Evolutionary conservation across 371 early-diverging fungal species (phyloP).

Genomic region (Mucor irregularis): DNA sequence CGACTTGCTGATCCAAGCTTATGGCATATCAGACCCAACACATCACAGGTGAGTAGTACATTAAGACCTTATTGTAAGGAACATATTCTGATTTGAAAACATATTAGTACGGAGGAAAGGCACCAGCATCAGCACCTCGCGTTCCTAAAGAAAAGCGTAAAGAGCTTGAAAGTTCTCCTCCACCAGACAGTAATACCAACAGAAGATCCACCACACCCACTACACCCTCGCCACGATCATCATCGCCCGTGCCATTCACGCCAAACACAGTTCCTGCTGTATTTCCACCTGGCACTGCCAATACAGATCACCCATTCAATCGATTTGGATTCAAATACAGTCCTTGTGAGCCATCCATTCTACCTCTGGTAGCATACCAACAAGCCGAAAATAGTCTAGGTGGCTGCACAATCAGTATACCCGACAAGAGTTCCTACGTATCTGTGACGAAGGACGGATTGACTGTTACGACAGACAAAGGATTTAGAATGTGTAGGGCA

Average conservation of each 20-base stretch:
- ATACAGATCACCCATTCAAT: constrained; percentile 47
- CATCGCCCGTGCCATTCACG: constrained; percentile 31
- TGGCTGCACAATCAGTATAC: constrained; percentile 57
- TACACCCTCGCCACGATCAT: constrained; percentile 30
- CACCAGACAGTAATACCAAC: constrained; percentile 24
- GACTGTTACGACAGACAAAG: constrained; percentile 65
- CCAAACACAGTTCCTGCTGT: constrained; percentile 28
- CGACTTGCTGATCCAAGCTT: constrained; percentile 59
- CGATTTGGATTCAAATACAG: constrained; percentile 68
- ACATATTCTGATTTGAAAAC: background rate
- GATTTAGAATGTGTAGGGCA: constrained; percentile 71
- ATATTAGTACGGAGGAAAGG: constrained; percentile 7
- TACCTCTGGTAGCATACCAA: constrained; percentile 58
- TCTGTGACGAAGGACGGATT: constrained; percentile 60
- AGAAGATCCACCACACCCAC: constrained; percentile 28
- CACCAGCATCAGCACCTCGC: constrained; percentile 17
- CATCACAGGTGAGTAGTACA: constrained; percentile 32
- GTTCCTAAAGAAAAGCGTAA: constrained; percentile 17
- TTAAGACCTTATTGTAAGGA: background rate
- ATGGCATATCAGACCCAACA: constrained; percentile 64
- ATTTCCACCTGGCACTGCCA: constrained; percentile 25
- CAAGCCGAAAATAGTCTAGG: constrained; percentile 50
- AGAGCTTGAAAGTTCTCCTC: constrained; percentile 20
- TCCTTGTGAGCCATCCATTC: constrained; percentile 55
- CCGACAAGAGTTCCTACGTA: constrained; percentile 69